phyloP scores from a whole-genome alignment of 202 grass and related monocot species.

The Schoenoplectus triqueter region DNA sequence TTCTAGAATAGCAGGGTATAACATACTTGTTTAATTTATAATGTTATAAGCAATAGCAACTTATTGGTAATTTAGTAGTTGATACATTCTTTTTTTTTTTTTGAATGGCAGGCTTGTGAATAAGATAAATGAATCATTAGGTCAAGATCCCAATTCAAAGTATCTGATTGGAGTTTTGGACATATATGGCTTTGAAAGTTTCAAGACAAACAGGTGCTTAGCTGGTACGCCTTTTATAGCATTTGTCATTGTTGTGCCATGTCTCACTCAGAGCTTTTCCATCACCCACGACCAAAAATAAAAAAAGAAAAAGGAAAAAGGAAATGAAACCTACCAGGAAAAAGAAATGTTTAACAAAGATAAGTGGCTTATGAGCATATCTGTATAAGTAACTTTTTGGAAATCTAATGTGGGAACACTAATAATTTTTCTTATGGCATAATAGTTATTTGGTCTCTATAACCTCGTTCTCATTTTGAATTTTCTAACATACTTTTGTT shows the following conservation, averaged over 20 bases:
- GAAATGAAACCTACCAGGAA: background rate
- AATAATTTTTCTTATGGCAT: slow-evolving; percentile 11
- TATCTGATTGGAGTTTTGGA: slow-evolving; percentile 97
- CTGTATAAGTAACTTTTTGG: background rate
- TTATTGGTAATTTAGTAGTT: slow-evolving; percentile 22
- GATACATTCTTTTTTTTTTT: slow-evolving; percentile 32
- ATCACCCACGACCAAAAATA: background rate
- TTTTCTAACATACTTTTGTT: slow-evolving; percentile 41
- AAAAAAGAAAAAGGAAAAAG: slow-evolving; percentile 24
- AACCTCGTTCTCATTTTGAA: slow-evolving; percentile 2
- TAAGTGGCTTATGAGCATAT: slow-evolving; percentile 1
- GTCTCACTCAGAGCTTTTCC: slow-evolving; percentile 25
- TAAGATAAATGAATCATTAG: slow-evolving; percentile 88
- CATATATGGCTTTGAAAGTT: slow-evolving; percentile 99
- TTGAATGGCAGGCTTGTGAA: slow-evolving; percentile 83
- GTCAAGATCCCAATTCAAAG: slow-evolving; percentile 97
- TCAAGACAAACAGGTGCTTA: slow-evolving; percentile 99
- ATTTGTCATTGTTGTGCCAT: slow-evolving; percentile 38
- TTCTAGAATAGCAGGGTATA: slow-evolving; percentile 16
- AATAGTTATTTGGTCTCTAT: slow-evolving; percentile 10
- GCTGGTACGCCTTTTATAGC: slow-evolving; percentile 90
- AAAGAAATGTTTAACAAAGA: background rate
- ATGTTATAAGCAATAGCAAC: slow-evolving; percentile 3
- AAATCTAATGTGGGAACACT: background rate
- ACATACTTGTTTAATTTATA: slow-evolving; percentile 17